Evolutionary conservation across 805 yeast genomes (phyloP), one percentile per base, ranked within the genome.

Genomic region (Cyberlindnera xishuangbannaensis): DNA sequence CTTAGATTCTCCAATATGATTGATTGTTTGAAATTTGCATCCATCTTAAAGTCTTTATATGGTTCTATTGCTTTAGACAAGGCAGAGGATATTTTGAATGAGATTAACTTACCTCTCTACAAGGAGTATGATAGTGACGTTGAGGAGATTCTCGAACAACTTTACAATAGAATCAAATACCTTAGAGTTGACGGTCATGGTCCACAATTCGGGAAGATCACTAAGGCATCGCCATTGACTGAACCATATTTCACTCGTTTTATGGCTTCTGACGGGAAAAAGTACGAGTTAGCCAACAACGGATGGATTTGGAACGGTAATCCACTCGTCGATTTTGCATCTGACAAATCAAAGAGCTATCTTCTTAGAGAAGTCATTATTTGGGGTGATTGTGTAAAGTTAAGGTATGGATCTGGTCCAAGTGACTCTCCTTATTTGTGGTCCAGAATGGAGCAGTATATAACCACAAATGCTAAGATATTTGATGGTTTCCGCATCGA

Each of bases 251-350:
- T 92, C 56, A 86, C 97, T 2, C 65, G 87, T 38, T 75, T 88
- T 45, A 54, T 46, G 3, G 56, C 60, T 0, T 52, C 52, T 3
- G 64, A 65, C 30, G 90, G 87, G 3, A 65, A 69, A 24, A 62
- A 68, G 1, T 79, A 78, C 62, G 79, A 83, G 7, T 63, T 90
- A 39, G 97, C 95, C 4, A 92, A 92, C 53, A 90, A 92, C 51
- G 98, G 98, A 29, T 90, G 97, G 97, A 86, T 92, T 36, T 90
- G 98, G 98, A 88, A 85, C 33, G 97, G 95, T 9, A 79, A 90
- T 46, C 97, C 97, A 2, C 60, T 88, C 37, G 81, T 85, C 3
- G 97, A 90, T 60, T 90, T 90, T 69, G 98, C 97, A 0, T 82
- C 95, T 0, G 58, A 69, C 18, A 48, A 77, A 34, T 76, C 95